Conservation (phyloP, 1,284 basidiomycete species). For the Rhodotorula sp. region DNA sequence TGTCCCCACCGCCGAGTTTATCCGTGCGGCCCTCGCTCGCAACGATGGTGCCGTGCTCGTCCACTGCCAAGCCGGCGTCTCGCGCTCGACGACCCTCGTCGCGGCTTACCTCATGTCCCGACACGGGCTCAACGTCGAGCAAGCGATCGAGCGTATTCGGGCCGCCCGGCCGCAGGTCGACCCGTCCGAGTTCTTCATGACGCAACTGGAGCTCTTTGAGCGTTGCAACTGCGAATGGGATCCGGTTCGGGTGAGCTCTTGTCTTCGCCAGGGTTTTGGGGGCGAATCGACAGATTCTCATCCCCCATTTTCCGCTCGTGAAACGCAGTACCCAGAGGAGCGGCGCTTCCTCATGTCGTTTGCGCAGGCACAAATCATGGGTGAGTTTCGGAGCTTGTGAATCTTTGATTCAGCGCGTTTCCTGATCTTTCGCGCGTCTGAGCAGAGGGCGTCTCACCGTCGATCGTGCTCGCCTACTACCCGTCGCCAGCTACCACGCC, state of each 20-base stretch:
- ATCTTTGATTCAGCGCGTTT: background rate
- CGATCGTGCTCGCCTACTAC: conserved; percentile 49
- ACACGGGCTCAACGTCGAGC: conserved; percentile 42
- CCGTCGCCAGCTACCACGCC: conserved; percentile 46
- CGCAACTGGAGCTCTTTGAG: conserved; percentile 50
- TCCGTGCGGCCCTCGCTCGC: conserved; percentile 43
- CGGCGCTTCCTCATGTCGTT: conserved; percentile 50
- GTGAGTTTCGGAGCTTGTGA: conserved; percentile 5
- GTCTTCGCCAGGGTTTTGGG: background rate
- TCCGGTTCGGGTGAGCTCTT: conserved; percentile 41
- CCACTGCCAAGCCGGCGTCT: conserved; percentile 51
- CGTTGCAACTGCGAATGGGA: conserved; percentile 48
- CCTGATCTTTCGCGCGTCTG: background rate
- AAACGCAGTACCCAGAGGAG: conserved; percentile 44
- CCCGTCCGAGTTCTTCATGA: conserved; percentile 49
- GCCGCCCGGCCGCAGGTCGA: conserved; percentile 44
- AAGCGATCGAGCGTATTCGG: conserved; percentile 47
- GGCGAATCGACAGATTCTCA: background rate
- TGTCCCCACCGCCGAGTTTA: conserved; percentile 45
- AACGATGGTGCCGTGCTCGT: conserved; percentile 47
- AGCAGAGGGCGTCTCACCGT: conserved; percentile 43
- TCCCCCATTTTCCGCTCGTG: background rate
- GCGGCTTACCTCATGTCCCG: conserved; percentile 50
- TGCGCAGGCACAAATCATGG: conserved; percentile 44
- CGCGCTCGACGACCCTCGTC: conserved; percentile 47